Conservation (phyloP, 495 filamentous ascomycete genomes). For the Aspergillus saccharolyticus region DNA sequence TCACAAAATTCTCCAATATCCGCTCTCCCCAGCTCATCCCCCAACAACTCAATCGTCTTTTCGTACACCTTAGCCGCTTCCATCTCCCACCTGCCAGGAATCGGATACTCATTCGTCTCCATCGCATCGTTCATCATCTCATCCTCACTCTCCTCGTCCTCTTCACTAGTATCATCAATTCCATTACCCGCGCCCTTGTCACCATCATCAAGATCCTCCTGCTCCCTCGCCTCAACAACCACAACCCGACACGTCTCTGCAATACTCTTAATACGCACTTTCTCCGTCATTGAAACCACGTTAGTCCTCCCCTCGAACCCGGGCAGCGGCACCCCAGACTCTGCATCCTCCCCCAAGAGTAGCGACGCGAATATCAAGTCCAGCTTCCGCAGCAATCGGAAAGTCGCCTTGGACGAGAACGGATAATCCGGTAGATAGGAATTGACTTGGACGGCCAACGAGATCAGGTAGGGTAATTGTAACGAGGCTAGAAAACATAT, state of each 20-base stretch:
- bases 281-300: conserved; percentile 60
- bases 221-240: conserved; percentile 49
- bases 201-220: conserved; percentile 34
- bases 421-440: conserved; percentile 62
- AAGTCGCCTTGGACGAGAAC: conserved; percentile 58
- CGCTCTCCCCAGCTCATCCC: conserved; percentile 49
- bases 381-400: conserved; percentile 66
- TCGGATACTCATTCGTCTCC: conserved; percentile 17
- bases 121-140: conserved; percentile 28
- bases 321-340: conserved; percentile 58
- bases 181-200: conserved; percentile 30
- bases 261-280: conserved; percentile 73
- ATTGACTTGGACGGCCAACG: conserved; percentile 63
- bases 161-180: conserved; percentile 27
- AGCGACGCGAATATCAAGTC: conserved; percentile 73
- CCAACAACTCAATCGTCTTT: conserved; percentile 66
- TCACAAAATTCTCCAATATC: conserved; percentile 18
- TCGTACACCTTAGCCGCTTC: conserved; percentile 74
- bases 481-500: conserved; percentile 55
- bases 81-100: conserved; percentile 50
- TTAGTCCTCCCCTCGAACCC: conserved; percentile 53
- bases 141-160: conserved; percentile 24
- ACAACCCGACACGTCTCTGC: conserved; percentile 64
- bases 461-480: conserved; percentile 79
- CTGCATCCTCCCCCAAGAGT: conserved; percentile 58